Base-by-base conservation (phyloP, 2,329 filamentous ascomycete genomes). In the Penicillium sclerotiorum region DNA sequence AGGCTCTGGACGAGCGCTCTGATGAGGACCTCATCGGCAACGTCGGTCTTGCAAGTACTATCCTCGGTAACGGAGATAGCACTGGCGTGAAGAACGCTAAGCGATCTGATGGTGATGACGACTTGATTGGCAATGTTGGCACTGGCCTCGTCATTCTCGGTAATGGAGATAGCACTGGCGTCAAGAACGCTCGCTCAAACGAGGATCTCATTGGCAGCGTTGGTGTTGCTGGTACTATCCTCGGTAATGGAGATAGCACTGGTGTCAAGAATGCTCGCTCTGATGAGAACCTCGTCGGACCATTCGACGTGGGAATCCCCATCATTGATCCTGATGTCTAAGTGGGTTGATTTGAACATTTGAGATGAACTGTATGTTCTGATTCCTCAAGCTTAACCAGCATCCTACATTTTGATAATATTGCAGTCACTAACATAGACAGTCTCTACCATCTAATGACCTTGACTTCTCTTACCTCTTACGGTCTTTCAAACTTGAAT, bases 231-330 rank as follows among this genome's bases (percentile, higher is more conserved):
- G 5, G 23, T 17, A 13, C 30, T n/a, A 17, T 17, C 25, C 21
- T 18, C 18, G n/a, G 25, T 1, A 21, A 43, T 17, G 33, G 40
- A 23, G 40, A 44, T 15, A 20, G 9, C 13, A 45, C 42, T 23
- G 42, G 32, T 28, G 42, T 45, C 4, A 45, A 45, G 42, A 44
- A 44, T n/a, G 41, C 41, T n/a, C n/a, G n/a, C n/a, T n/a, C n/a
- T n/a, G n/a, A 50, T 12, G 41, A 45, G 2, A 15, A 15, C 17
- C n/a, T n/a, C n/a, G n/a, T n/a, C n/a, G 28, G 28, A 5, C 5
- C 5, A 32, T 11, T n/a, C 28, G 11, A 13, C 15, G 28, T 32
- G 5, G 28, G 28, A 4, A 32, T 32, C 15, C 21, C 33, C 28
- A n/a, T 17, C 21, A 15, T 17, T 40, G 22, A 12, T 20, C 13